Base-by-base conservation (phyloP, 108 stramenopile genomes). In the Nitzschia putrida region DNA sequence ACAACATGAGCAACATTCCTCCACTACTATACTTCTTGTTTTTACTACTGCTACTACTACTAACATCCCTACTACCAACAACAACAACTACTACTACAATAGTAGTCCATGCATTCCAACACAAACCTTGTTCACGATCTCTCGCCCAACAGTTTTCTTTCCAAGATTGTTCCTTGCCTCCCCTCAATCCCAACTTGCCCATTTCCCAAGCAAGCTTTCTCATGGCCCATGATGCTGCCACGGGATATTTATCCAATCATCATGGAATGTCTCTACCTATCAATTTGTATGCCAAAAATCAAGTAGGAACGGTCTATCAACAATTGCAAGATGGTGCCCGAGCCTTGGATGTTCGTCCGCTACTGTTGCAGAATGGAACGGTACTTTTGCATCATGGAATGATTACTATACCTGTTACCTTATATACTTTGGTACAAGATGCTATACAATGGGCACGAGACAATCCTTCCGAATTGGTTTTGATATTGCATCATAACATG, bases 181-280 rank as follows among this genome's bases (percentile, higher is more conserved):
- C 72, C 44, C 49, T 87, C 53, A 67, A 85, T 43, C 64, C 67
- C 4, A 52, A 76, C 26, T 57, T 85, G 5, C 24, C 45, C 1
- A 63, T 91, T 7, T 70, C 65, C 44, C 57, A 74, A 14, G 87
- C 85, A 5, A 75, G 82, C 10, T 88, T 91, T 66, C 40, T 91
- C 41, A 81, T 87, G 82, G 71, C 76, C n/a, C 90, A 91, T 49
- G 82, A 91, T 79, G 79, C 90, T 8, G 90, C 85, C 16, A 88
- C 90, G 16, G 90, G 87, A 43, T 91, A 91, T 60, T 60, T 91
- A 21, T 13, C 66, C 18, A 40, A 11, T 8, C 43, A 53, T 18
- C 53, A 57, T 20, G 43, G 50, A 7, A 72, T 38, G 9, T 55
- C 76, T 21, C 56, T 60, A 4, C 55, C 73, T 18, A 71, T 54